Evolutionary conservation across 225 moss, liverwort and hornwort species (phyloP).

Genomic region (Climacium dendroides): DNA sequence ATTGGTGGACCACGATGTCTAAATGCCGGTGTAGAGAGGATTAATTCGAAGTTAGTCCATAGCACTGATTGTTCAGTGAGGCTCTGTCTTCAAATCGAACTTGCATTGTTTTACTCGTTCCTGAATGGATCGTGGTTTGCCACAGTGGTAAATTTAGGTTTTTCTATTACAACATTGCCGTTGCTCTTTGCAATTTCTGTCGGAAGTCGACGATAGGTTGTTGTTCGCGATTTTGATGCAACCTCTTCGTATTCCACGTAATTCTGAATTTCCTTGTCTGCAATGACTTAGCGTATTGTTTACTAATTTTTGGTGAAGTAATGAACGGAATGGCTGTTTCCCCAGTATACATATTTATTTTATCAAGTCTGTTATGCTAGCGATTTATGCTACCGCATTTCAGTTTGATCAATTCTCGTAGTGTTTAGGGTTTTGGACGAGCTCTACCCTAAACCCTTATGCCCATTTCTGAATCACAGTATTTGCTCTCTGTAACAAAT

Average conservation of each 20-base stretch:
- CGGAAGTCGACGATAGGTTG: not conserved
- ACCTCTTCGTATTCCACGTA: not conserved
- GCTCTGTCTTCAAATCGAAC: not conserved
- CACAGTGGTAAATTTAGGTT: not conserved
- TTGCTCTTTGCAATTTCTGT: not conserved
- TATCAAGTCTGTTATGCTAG: not conserved
- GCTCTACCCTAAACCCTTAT: not conserved
- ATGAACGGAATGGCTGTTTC: not conserved
- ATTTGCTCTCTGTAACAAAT: not conserved
- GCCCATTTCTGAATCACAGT: not conserved
- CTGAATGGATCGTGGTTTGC: not conserved
- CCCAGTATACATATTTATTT: not conserved
- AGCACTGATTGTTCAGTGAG: not conserved
- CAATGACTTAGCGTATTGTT: not conserved
- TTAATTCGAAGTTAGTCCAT: not conserved
- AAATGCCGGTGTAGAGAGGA: not conserved
- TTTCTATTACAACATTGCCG: not conserved
- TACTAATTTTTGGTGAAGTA: not conserved
- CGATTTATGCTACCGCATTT: not conserved
- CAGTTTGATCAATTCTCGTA: not conserved
- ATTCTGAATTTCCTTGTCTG: not conserved
- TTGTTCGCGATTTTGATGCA: not conserved
- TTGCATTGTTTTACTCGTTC: not conserved
- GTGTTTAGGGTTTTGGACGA: constrained; percentile 10
- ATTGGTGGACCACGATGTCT: not conserved